Conservation (phyloP, 495 filamentous ascomycete species). For the Hypoxylon rickii region DNA sequence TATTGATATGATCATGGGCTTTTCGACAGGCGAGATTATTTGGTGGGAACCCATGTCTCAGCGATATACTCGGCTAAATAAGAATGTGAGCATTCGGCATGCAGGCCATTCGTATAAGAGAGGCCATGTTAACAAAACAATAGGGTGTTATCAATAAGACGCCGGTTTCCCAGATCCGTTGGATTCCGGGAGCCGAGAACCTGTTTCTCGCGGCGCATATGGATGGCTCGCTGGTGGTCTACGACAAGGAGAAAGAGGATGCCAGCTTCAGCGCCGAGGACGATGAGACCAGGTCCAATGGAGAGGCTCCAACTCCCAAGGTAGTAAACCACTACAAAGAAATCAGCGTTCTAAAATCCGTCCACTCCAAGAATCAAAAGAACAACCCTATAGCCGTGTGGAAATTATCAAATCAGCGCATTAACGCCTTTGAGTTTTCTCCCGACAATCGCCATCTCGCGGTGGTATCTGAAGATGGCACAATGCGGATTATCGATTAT, state of each 20-base stretch:
- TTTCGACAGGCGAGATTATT: constrained; percentile 93
- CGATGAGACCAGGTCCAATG: constrained; percentile 46
- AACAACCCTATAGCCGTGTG: constrained; percentile 88
- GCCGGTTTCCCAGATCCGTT: constrained; percentile 83
- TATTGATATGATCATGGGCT: constrained; percentile 92
- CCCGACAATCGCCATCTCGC: constrained; percentile 87
- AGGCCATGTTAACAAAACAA: constrained; percentile 10
- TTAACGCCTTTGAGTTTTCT: constrained; percentile 88
- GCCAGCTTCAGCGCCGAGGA: constrained; percentile 60
- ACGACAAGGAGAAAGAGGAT: constrained; percentile 99
- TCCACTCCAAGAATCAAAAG: constrained; percentile 90
- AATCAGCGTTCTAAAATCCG: constrained; percentile 78
- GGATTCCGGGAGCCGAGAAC: constrained; percentile 93
- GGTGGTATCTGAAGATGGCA: constrained; percentile 89
- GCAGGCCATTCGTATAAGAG: neutral
- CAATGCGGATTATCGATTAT: constrained; percentile 87
- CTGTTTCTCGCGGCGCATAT: constrained; percentile 91
- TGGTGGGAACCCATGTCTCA: constrained; percentile 99
- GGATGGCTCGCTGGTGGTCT: constrained; percentile 92
- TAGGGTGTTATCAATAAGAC: constrained; percentile 84
- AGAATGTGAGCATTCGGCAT: constrained; percentile 65
- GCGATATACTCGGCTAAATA: constrained; percentile 94
- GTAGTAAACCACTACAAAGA: constrained; percentile 37
- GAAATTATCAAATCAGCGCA: constrained; percentile 86
- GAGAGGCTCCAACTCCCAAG: constrained; percentile 49